Evolutionary conservation across 768 basidiomycete genomes (phyloP).

Genomic region (Lactarius akahatsu): DNA sequence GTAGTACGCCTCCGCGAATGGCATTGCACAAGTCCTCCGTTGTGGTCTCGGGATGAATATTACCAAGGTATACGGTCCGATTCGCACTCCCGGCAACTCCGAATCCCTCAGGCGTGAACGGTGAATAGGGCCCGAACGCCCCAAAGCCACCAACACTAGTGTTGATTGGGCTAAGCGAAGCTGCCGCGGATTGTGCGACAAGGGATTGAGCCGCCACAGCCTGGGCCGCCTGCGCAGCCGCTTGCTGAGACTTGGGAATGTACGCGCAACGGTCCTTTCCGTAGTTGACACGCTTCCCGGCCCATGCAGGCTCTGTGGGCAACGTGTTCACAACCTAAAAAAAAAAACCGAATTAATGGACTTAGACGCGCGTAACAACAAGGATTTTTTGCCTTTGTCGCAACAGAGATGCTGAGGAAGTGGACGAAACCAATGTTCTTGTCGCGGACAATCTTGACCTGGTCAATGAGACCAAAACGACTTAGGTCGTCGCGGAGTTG

Average conservation of each 20-base stretch:
- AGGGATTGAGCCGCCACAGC: constrained; percentile 81
- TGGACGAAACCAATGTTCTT: constrained; percentile 99
- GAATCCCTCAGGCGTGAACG: constrained; percentile 71
- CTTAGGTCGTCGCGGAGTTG: constrained; percentile 87
- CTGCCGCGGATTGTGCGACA: constrained; percentile 50
- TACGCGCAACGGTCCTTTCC: constrained; percentile 99
- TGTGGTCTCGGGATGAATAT: constrained; percentile 94
- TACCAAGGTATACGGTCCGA: constrained; percentile 93
- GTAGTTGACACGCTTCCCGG: constrained; percentile 94
- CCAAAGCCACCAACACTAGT: constrained; percentile 34
- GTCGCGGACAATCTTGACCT: constrained; percentile 98
- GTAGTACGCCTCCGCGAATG: constrained; percentile 93
- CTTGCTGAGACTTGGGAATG: constrained; percentile 93
- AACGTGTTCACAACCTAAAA: constrained; percentile 87
- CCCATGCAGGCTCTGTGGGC: constrained; percentile 90
- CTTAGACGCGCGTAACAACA: neutral
- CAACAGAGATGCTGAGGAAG: constrained; percentile 91
- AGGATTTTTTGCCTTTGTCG: constrained; percentile 50
- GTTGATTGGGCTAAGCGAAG: constrained; percentile 37
- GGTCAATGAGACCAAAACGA: constrained; percentile 94
- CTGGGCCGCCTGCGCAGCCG: constrained; percentile 81
- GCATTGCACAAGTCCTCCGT: constrained; percentile 96
- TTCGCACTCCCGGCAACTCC: constrained; percentile 64
- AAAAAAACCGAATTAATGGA: neutral
- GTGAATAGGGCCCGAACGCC: constrained; percentile 53